A percentile compares a stretch with the other conserved stretches of the same genome.
These are phyloP conservation scores for Curvularia eragrostidis DNA, from an alignment of 2,329 filamentous ascomycete genomes.

Conservation along the genomic window DNA sequence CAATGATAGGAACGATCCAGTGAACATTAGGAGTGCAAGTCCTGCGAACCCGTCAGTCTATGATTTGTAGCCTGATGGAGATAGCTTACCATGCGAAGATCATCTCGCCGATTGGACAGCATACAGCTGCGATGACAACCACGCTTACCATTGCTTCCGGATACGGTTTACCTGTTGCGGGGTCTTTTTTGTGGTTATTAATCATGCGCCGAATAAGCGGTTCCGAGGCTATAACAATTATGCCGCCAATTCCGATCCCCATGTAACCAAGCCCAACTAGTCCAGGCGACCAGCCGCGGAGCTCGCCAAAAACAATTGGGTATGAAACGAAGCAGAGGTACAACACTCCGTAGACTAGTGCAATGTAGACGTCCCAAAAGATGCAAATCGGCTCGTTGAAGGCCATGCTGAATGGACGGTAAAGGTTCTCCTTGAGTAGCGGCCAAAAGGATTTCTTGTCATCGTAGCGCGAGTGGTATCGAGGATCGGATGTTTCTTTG, in stretches of 20 bases:
- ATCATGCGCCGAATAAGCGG: constrained; percentile 79
- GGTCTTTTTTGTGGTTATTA: constrained; percentile 76
- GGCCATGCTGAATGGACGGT: constrained; percentile 77
- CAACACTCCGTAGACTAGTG: constrained; percentile 83
- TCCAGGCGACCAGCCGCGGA: constrained; percentile 78
- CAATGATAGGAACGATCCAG: constrained; percentile 80
- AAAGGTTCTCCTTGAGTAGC: constrained; percentile 76
- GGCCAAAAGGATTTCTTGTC: constrained; percentile 68
- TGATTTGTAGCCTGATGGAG: not conserved
- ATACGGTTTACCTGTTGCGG: constrained; percentile 72
- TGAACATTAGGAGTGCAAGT: constrained; percentile 75
- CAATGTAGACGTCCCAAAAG: constrained; percentile 74
- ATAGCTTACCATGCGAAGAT: constrained; percentile 74
- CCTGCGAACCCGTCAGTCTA: not conserved
- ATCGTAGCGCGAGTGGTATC: constrained; percentile 83
- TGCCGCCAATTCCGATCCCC: constrained; percentile 68
- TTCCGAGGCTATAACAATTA: constrained; percentile 60
- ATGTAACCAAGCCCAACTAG: constrained; percentile 78
- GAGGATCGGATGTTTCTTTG: constrained; percentile 74
- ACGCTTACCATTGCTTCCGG: constrained; percentile 84
- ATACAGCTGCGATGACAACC: constrained; percentile 77
- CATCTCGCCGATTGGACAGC: constrained; percentile 79
- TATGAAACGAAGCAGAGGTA: constrained; percentile 93
- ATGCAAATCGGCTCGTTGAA: constrained; percentile 87
- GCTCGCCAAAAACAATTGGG: constrained; percentile 78